Conservation (phyloP, 495 filamentous ascomycete species). For the Podospora sp. region DNA sequence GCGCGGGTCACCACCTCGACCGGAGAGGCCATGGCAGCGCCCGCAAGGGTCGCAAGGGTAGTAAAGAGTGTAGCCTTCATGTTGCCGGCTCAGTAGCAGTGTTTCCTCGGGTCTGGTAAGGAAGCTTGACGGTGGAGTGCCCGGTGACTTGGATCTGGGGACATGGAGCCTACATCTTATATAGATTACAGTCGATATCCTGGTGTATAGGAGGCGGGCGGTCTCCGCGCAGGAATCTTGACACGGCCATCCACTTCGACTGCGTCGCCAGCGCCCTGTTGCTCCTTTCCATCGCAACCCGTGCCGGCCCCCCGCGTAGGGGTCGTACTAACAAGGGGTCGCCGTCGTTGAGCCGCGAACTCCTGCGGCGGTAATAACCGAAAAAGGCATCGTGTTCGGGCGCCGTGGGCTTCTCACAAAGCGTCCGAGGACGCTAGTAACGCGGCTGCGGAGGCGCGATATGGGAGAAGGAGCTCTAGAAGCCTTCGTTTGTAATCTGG, state of each 20-base stretch:
- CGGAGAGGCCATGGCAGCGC: background rate
- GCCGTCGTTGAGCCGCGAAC: background rate
- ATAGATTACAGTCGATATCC: background rate
- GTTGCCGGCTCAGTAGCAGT: background rate
- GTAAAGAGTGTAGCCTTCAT: constrained; percentile 15
- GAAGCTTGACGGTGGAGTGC: constrained; percentile 5
- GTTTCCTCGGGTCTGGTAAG: background rate
- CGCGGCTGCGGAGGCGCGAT: background rate
- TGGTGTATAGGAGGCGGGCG: background rate
- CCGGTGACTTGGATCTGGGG: background rate
- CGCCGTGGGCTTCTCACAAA: background rate
- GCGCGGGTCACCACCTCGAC: background rate
- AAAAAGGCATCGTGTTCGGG: background rate
- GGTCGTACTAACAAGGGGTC: constrained; percentile 3
- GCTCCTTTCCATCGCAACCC: constrained; percentile 4
- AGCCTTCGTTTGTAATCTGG: background rate
- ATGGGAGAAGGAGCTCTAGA: background rate
- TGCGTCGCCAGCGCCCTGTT: constrained; percentile 4
- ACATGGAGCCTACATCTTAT: background rate
- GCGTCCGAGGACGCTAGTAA: background rate
- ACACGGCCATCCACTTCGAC: background rate
- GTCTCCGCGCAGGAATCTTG: background rate
- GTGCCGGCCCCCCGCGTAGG: background rate
- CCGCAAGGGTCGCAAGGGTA: constrained; percentile 5
- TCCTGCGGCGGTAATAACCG: background rate